These are phyloP conservation scores for Sphaceloma murrayae DNA, from an alignment of 2,329 filamentous ascomycete species.

Conservation along the genomic window DNA sequence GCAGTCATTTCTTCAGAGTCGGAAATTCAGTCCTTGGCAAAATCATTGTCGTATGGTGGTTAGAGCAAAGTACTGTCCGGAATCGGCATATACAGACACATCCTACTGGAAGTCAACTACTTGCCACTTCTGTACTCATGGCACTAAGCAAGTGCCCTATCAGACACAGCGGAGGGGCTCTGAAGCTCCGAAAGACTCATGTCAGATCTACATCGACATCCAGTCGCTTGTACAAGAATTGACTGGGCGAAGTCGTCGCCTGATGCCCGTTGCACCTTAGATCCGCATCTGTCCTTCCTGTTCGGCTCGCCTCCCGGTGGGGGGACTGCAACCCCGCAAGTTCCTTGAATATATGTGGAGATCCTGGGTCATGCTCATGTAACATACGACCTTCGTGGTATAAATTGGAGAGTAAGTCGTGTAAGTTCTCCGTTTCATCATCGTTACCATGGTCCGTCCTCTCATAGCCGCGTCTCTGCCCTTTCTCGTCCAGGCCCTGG, in stretches of 20 bases:
- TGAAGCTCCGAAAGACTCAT: too few relatives aligned
- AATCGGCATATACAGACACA: too few relatives aligned
- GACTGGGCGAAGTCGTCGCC: not conserved
- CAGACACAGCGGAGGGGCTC: too few relatives aligned
- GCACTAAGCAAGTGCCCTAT: too few relatives aligned
- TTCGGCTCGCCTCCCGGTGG: slow-evolving; percentile 10
- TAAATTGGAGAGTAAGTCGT: too few relatives aligned
- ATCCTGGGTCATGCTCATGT: not conserved
- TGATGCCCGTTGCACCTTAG: not conserved
- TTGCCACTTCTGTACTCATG: too few relatives aligned
- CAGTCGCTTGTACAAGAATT: not conserved
- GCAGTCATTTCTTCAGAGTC: too few relatives aligned
- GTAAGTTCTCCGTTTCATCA: not conserved
- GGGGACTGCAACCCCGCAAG: slow-evolving; percentile 8
- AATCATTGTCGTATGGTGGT: too few relatives aligned
- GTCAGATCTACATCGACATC: too few relatives aligned
- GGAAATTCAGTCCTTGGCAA: too few relatives aligned
- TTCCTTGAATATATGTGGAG: slow-evolving; percentile 3
- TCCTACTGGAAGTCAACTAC: too few relatives aligned
- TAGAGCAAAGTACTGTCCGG: too few relatives aligned
- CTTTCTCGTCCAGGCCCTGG: slow-evolving; percentile 17
- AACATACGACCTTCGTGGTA: not conserved
- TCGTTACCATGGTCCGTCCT: not conserved
- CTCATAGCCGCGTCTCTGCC: not conserved
- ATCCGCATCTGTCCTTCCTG: slow-evolving; percentile 3